phyloP scores from a whole-genome alignment of 2,329 filamentous ascomycete species.

The Monosporascus sp. region DNA sequence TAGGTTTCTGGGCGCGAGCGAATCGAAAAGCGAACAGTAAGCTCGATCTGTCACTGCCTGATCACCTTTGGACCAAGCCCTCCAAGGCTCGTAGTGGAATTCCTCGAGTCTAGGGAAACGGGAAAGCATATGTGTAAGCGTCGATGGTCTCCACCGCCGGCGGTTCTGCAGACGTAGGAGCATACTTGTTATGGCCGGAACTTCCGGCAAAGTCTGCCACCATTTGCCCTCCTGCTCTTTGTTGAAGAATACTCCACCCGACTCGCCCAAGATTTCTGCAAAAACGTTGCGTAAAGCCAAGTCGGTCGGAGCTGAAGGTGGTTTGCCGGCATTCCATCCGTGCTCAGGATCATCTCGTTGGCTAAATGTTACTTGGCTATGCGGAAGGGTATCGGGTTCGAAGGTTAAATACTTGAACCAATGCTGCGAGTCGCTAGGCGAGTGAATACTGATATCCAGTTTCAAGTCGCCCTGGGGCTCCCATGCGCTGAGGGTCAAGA shows the following conservation, averaged over 20 bases:
- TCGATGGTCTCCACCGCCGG: conserved; percentile 23
- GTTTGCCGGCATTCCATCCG: conserved; percentile 16
- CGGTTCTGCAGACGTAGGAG: conserved; percentile 29
- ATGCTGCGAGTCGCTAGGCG: conserved; percentile 30
- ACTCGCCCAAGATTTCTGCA: conserved; percentile 11
- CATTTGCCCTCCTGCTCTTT: conserved; percentile 16
- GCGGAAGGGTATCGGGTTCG: conserved; percentile 15
- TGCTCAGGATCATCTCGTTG: conserved; percentile 13
- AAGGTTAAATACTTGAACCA: conserved; percentile 32
- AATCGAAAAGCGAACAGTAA: conserved; percentile 20
- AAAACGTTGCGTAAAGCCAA: conserved; percentile 18
- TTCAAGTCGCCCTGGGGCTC: conserved; percentile 26
- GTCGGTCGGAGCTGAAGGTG: conserved; percentile 6
- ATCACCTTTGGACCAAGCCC: conserved; percentile 21
- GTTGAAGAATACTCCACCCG: conserved; percentile 15
- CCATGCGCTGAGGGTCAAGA: conserved; percentile 27
- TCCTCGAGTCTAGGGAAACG: conserved; percentile 25
- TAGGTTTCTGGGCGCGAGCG: conserved; percentile 18
- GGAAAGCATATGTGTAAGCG: conserved; percentile 24
- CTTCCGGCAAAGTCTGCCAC: conserved; percentile 21
- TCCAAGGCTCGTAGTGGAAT: conserved; percentile 29
- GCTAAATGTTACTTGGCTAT: conserved; percentile 22
- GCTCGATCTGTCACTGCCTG: conserved; percentile 5
- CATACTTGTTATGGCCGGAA: conserved; percentile 24
- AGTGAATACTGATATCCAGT: conserved; percentile 34